Percentiles rank a stretch among this genome's conserved stretches.
phyloP scores from a whole-genome alignment of 352 stramenopile genomes.

The Phytopythium aichiense region DNA sequence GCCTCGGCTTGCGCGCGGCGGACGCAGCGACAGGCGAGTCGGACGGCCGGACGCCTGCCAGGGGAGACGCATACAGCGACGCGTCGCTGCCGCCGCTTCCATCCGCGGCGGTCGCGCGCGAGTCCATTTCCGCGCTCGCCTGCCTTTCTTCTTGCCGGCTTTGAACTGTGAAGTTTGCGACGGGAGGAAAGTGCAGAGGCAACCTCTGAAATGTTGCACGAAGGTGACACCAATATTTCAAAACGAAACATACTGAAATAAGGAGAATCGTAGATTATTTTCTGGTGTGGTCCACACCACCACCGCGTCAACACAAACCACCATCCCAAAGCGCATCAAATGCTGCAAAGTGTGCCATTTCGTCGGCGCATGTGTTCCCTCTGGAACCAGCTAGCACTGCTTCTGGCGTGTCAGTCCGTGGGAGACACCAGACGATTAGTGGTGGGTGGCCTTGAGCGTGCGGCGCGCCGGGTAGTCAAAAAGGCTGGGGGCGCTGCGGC shows the following conservation, averaged over 20 bases:
- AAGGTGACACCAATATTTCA: neutral
- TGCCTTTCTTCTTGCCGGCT: neutral
- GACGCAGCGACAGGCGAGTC: slow-evolving; percentile 1
- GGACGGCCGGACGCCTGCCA: slow-evolving; percentile 4
- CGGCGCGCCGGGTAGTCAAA: slow-evolving; percentile 68
- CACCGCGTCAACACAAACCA: neutral
- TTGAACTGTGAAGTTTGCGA: too few species aligned
- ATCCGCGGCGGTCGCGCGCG: neutral
- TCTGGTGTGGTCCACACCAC: slow-evolving; percentile 2
- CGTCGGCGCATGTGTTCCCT: neutral
- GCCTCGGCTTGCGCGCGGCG: neutral
- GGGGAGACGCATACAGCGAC: neutral
- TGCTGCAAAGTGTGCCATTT: neutral
- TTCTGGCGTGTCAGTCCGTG: neutral
- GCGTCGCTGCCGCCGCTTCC: slow-evolving; percentile 1
- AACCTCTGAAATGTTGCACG: neutral
- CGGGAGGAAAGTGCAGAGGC: neutral
- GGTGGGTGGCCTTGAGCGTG: slow-evolving; percentile 54
- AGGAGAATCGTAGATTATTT: neutral
- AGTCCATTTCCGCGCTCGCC: neutral
- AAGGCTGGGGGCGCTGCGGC: slow-evolving; percentile 54
- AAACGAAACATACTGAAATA: neutral
- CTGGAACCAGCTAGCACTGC: neutral
- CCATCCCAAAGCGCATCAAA: neutral
- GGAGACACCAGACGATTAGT: slow-evolving; percentile 34